These are phyloP conservation scores for Carex kokanica DNA, from an alignment of 176 grass and related monocot species.

Conservation along the genomic window DNA sequence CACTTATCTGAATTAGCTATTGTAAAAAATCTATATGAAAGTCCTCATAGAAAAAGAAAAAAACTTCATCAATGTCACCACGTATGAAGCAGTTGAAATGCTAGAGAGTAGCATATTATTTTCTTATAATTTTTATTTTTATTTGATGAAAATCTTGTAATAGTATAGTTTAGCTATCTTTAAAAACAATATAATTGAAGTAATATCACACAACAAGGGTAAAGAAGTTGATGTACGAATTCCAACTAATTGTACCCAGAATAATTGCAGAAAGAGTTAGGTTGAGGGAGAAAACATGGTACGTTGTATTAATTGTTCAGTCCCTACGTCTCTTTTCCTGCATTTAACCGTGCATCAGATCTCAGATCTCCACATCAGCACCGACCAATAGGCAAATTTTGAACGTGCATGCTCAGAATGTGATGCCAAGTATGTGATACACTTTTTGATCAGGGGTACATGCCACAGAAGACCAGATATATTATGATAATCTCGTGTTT, in stretches of 20 bases:
- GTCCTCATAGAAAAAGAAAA: not conserved
- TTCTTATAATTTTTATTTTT: not conserved
- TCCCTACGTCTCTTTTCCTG: slow-evolving; percentile 4
- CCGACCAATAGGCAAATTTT: not conserved
- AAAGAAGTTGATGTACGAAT: not conserved
- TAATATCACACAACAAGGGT: not conserved
- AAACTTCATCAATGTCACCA: not conserved
- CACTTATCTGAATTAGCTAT: too few species aligned
- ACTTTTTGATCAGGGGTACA: not conserved
- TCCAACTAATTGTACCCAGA: not conserved
- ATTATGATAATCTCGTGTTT: not conserved
- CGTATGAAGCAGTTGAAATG: not conserved
- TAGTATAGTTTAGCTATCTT: too few species aligned
- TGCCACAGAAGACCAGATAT: not conserved
- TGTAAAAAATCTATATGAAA: not conserved
- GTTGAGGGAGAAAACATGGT: not conserved
- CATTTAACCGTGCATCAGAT: slow-evolving; percentile 3
- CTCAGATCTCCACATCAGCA: not conserved
- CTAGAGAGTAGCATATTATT: not conserved
- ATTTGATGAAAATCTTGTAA: not conserved
- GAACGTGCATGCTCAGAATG: not conserved
- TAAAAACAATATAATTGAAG: not conserved
- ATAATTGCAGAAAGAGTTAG: not conserved
- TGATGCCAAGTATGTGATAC: not conserved
- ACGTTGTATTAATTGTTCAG: not conserved